phyloP scores from a whole-genome alignment of 2,329 filamentous ascomycete species.

The Nigrospora osmanthi region DNA sequence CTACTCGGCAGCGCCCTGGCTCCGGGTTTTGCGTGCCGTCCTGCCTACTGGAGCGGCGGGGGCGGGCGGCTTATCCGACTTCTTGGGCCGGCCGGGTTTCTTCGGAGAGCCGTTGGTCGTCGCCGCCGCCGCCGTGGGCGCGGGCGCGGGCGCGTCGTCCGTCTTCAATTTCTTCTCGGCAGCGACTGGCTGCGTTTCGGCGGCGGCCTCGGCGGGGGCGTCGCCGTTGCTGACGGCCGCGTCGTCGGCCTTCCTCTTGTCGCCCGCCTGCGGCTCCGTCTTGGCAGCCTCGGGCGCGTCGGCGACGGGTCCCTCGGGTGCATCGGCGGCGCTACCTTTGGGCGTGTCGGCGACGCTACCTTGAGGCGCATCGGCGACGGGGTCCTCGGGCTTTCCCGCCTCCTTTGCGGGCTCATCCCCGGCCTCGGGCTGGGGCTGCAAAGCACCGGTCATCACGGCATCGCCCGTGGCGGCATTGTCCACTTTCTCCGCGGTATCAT shows the following conservation, averaged over 20 bases:
- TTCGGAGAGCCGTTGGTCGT: slow-evolving; percentile 15
- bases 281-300: slow-evolving; percentile 8
- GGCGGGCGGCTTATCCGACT: slow-evolving; percentile 21
- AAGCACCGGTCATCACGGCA: neutral
- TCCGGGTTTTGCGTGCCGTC: slow-evolving; percentile 30
- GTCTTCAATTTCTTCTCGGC: slow-evolving; percentile 4
- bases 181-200: neutral
- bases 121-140: slow-evolving; percentile 28
- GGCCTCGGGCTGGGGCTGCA: neutral
- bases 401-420: neutral
- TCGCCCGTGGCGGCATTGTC: neutral
- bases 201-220: slow-evolving; percentile 3
- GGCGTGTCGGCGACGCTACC: too few relatives aligned
- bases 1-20: slow-evolving; percentile 21
- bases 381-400: neutral
- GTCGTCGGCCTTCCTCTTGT: slow-evolving; percentile 18
- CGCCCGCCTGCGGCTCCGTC: slow-evolving; percentile 7
- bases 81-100: slow-evolving; percentile 25
- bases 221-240: slow-evolving; percentile 8
- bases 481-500: neutral
- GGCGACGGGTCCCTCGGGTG: neutral
- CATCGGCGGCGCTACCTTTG: too few relatives aligned
- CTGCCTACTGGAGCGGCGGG: slow-evolving; percentile 21
- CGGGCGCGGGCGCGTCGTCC: slow-evolving; percentile 20
- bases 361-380: neutral